A percentile compares a stretch with the other conserved stretches of the same genome.
These are phyloP conservation scores for Limnanthes douglasii DNA, from an alignment of 345 rosid genomes.

Conservation along the genomic window DNA sequence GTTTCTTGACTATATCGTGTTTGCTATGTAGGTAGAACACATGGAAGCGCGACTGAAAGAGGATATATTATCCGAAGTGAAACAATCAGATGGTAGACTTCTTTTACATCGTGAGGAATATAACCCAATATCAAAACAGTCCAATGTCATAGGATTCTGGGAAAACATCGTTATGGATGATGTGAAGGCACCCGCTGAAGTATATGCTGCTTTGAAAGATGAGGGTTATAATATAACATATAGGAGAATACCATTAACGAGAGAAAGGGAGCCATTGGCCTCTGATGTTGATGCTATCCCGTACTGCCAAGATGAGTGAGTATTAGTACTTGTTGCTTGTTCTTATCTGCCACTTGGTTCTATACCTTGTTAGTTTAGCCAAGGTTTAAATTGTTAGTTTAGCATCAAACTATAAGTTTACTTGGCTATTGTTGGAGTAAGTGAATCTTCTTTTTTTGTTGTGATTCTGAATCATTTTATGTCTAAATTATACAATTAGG, in stretches of 20 bases:
- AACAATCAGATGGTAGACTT: conserved; percentile 64
- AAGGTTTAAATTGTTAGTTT: too few relatives aligned
- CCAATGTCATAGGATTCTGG: conserved; percentile 87
- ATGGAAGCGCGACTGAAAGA: conserved; percentile 83
- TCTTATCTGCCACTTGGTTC: background rate
- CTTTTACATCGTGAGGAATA: conserved; percentile 95
- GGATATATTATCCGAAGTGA: conserved; percentile 68
- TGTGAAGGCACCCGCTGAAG: conserved; percentile 91
- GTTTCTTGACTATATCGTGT: conserved; percentile 4
- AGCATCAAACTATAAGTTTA: too few relatives aligned
- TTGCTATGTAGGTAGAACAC: conserved; percentile 60
- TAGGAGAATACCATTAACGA: conserved; percentile 76
- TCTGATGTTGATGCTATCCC: conserved; percentile 84
- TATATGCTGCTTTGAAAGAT: conserved; percentile 57
- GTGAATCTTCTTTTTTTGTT: too few relatives aligned
- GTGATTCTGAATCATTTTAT: too few relatives aligned
- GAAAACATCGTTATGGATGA: conserved; percentile 67
- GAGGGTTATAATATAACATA: conserved; percentile 58
- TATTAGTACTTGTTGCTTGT: conserved; percentile 6
- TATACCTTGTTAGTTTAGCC: background rate
- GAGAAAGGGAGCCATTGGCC: conserved; percentile 88
- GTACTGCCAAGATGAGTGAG: conserved; percentile 62
- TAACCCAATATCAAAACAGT: conserved; percentile 46
- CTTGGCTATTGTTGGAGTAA: too few relatives aligned
- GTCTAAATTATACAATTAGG: too few relatives aligned